Evolutionary conservation across 331 rosid species (phyloP).

Genomic region (Ulmus americana): DNA sequence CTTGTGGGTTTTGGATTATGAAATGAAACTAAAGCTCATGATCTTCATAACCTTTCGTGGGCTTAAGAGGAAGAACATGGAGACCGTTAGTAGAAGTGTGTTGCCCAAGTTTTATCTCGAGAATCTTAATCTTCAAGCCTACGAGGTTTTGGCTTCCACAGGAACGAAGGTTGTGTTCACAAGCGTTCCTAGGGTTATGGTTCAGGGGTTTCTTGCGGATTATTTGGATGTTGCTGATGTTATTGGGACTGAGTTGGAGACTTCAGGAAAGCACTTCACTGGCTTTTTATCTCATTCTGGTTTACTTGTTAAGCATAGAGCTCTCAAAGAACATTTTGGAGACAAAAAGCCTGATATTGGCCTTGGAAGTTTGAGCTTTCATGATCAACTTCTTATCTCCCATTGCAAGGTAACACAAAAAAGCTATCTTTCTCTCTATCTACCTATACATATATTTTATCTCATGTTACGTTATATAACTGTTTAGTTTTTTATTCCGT

Average conservation of each 20-base stretch:
- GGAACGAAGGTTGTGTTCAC: slow-evolving; percentile 52
- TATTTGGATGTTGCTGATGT: slow-evolving; percentile 54
- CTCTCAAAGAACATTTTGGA: slow-evolving; percentile 58
- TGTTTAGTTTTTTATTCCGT: no score
- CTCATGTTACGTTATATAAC: no score
- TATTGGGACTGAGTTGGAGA: slow-evolving; percentile 62
- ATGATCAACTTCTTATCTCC: slow-evolving; percentile 59
- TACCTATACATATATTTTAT: no score
- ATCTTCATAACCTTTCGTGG: slow-evolving; percentile 66
- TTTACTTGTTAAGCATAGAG: slow-evolving; percentile 56
- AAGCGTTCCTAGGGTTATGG: slow-evolving; percentile 74
- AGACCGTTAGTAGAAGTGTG: slow-evolving; percentile 50
- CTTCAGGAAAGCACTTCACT: slow-evolving; percentile 48
- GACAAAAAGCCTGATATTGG: slow-evolving; percentile 67
- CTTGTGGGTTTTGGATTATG: slow-evolving; percentile 44
- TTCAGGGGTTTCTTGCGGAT: slow-evolving; percentile 61
- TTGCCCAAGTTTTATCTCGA: slow-evolving; percentile 78
- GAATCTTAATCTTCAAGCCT: slow-evolving; percentile 55
- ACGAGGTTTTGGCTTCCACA: slow-evolving; percentile 46
- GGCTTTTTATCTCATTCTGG: slow-evolving; percentile 53
- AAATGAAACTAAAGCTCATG: slow-evolving; percentile 48
- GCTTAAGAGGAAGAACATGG: slow-evolving; percentile 46
- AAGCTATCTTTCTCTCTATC: no score
- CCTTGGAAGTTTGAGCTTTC: slow-evolving; percentile 49
- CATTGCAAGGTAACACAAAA: slow-evolving; percentile 61